Evolutionary conservation across 2,329 filamentous ascomycete genomes (phyloP).

Genomic region (Aspergillus pseudoglaucus): DNA sequence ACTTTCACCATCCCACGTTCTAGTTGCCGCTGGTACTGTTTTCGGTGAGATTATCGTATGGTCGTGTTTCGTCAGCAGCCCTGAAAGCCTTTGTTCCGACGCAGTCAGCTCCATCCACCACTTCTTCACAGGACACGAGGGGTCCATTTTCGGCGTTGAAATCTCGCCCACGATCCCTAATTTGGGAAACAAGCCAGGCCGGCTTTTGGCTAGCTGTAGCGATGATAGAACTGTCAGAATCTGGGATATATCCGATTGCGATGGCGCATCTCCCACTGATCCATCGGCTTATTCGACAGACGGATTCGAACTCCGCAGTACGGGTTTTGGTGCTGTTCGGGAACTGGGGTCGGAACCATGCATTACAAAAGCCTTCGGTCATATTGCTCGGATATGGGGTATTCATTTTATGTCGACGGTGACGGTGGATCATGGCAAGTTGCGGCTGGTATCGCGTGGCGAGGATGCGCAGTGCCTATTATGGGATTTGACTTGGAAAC

Average conservation of each 20-base stretch:
- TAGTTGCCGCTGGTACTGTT: constrained; percentile 83
- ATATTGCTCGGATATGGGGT: constrained; percentile 83
- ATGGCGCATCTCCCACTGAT: constrained; percentile 22
- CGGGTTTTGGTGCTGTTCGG: constrained; percentile 53
- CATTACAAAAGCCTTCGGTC: constrained; percentile 73
- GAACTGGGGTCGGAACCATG: constrained; percentile 39
- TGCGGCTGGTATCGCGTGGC: constrained; percentile 68
- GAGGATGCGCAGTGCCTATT: constrained; percentile 73
- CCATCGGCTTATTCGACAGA: constrained; percentile 31
- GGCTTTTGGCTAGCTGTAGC: constrained; percentile 84
- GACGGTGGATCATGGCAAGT: constrained; percentile 13
- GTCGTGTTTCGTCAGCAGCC: constrained; percentile 52
- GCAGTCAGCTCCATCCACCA: constrained; percentile 43
- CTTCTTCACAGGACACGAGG: constrained; percentile 68
- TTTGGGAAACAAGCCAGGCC: constrained; percentile 32
- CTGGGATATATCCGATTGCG: constrained; percentile 69
- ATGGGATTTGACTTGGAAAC: constrained; percentile 55
- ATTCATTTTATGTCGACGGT: constrained; percentile 56
- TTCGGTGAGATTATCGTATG: constrained; percentile 93
- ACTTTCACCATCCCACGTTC: constrained; percentile 51
- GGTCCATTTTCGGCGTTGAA: constrained; percentile 84
- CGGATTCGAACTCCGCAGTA: constrained; percentile 44
- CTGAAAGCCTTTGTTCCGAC: constrained; percentile 6
- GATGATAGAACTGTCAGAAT: constrained; percentile 85
- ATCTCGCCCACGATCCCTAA: constrained; percentile 56